Conservation (phyloP, 108 stramenopile genomes). For the Epithemia pelagica region DNA sequence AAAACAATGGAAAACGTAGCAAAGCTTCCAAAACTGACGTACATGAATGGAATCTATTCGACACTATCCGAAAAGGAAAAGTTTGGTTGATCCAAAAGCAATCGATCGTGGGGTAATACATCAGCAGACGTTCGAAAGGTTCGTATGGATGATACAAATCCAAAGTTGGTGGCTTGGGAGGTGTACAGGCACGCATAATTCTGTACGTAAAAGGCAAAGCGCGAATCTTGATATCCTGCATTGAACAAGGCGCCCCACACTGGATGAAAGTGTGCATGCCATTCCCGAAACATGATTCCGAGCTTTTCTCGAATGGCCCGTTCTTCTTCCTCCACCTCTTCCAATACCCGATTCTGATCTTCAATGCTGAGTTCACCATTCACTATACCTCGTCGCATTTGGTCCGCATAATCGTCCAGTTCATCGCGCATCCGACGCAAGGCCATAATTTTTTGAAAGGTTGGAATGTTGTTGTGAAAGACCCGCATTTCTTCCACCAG, state of each 20-base stretch:
- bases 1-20: no score
- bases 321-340: conserved; percentile 70
- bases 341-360: conserved; percentile 29
- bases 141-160: conserved; percentile 44
- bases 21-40: no score
- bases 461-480: conserved; percentile 36
- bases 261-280: conserved; percentile 74
- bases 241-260: conserved; percentile 86
- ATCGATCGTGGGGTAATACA: conserved; percentile 63
- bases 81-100: conserved; percentile 16
- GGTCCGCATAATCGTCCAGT: conserved; percentile 39
- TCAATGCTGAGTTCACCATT: conserved; percentile 20
- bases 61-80: neutral
- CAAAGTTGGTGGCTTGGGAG: conserved; percentile 84
- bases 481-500: conserved; percentile 75
- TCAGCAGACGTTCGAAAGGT: conserved; percentile 70
- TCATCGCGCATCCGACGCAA: conserved; percentile 62
- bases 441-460: conserved; percentile 43
- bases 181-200: conserved; percentile 96
- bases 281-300: conserved; percentile 35
- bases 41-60: no score
- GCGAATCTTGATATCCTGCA: conserved; percentile 92
- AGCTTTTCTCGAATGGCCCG: conserved; percentile 49
- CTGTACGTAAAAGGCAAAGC: conserved; percentile 88
- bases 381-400: conserved; percentile 16